Evolutionary conservation across 495 filamentous ascomycete genomes (phyloP), one percentile per base, ranked within the genome.

Genomic region (Baudoinia panamericana): DNA sequence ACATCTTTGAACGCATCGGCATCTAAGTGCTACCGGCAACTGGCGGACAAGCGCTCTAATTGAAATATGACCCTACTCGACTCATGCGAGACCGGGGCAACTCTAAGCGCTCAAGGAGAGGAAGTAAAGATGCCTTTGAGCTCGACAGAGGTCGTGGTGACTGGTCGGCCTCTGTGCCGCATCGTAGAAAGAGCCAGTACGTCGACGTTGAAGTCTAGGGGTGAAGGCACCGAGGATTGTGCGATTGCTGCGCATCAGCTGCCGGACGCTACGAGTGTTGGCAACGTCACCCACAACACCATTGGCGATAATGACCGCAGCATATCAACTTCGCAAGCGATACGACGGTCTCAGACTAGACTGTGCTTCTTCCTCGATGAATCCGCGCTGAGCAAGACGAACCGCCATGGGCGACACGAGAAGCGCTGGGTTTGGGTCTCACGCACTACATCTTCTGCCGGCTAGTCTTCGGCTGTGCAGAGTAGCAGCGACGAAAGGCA

Each of bases 141-240:
- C n/a, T n/a, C n/a, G n/a, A n/a, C n/a, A n/a, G n/a, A n/a, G n/a
- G n/a, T n/a, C n/a, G n/a, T n/a, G n/a, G n/a, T n/a, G n/a, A n/a
- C n/a, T n/a, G n/a, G n/a, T 28, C 26, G 30, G 31, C 38, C 44
- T 6, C 32, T 52, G 30, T 45, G 21, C 24, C 43, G 43, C 22
- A 52, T 52, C 25, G 27, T 26, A 12, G 48, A 52, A 29, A 43
- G 30, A 15, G 39, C 37, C 30, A 46, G 36, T 16, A 15, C 29
- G 3, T 23, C 37, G 5, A 50, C 46, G 5, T 21, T 50, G n/a
- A 18, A 29, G 9, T 33, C n/a, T n/a, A n/a, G n/a, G n/a, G n/a
- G n/a, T n/a, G n/a, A n/a, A n/a, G n/a, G n/a, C n/a, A n/a, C n/a
- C n/a, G n/a, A n/a, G n/a, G n/a, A n/a, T n/a, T n/a, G n/a, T 5